Conservation (phyloP, 495 filamentous ascomycete genomes). For the Sordaria brevicollis region DNA sequence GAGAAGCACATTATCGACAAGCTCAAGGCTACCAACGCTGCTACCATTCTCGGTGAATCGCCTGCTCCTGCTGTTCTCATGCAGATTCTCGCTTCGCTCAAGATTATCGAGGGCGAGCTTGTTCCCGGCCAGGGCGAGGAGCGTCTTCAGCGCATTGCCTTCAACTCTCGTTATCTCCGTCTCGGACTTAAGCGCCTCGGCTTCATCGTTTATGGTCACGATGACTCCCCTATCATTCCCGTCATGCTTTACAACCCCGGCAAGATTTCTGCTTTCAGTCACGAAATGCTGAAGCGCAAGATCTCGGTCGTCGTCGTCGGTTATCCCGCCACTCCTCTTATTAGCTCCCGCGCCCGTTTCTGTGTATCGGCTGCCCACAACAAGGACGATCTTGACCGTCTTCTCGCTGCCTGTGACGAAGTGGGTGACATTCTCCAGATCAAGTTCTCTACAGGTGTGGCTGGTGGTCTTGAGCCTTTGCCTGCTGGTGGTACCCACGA, state of each 20-base stretch:
- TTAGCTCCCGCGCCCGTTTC: conserved; percentile 87
- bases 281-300: conserved; percentile 94
- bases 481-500: conserved; percentile 57
- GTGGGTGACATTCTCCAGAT: conserved; percentile 85
- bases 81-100: conserved; percentile 77
- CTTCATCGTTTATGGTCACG: conserved; percentile 92
- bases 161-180: conserved; percentile 96
- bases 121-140: conserved; percentile 89
- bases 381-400: conserved; percentile 91
- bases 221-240: conserved; percentile 95
- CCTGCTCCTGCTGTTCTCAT: conserved; percentile 76
- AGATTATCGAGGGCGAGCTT: conserved; percentile 80
- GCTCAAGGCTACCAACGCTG: conserved; percentile 75
- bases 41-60: conserved; percentile 78
- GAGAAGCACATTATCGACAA: conserved; percentile 89
- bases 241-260: conserved; percentile 89
- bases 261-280: conserved; percentile 96
- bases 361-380: conserved; percentile 94
- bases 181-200: conserved; percentile 94
- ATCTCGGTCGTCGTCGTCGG: conserved; percentile 98
- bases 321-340: conserved; percentile 93
- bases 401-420: conserved; percentile 84
- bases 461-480: conserved; percentile 70
- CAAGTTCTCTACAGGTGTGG: conserved; percentile 91
- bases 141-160: conserved; percentile 87